phyloP scores from a whole-genome alignment of 441 rosid genomes.

The Hura crepitans region DNA sequence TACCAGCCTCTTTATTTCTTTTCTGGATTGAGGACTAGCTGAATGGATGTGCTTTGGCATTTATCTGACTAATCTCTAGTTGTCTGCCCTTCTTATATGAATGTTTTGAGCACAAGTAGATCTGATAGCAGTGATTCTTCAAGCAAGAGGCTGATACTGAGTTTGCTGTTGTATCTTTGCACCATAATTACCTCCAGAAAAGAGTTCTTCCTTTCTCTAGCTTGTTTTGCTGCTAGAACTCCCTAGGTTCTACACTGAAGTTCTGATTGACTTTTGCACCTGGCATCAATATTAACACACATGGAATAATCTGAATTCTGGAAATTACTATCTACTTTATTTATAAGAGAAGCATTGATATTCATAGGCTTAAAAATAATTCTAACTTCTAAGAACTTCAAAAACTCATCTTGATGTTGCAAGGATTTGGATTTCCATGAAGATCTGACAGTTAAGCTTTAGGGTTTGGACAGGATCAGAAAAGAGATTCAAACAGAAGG shows the following conservation, averaged over 20 bases:
- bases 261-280: no score
- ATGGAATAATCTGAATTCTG: background rate
- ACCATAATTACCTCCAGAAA: background rate
- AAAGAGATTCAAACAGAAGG: background rate
- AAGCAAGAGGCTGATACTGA: no score
- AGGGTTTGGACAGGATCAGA: background rate
- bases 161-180: background rate
- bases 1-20: background rate
- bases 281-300: no score
- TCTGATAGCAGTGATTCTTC: background rate
- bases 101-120: background rate
- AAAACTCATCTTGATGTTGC: background rate
- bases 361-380: background rate
- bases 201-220: background rate
- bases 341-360: background rate
- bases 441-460: background rate
- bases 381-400: conserved; percentile 1
- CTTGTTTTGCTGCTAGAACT: background rate
- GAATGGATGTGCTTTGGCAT: background rate
- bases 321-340: background rate
- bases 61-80: background rate
- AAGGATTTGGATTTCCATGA: background rate
- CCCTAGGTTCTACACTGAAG: background rate
- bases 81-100: background rate
- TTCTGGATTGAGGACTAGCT: background rate